These are phyloP conservation scores for Saitozyma sp. DNA, from an alignment of 768 basidiomycete species.

Conservation along the genomic window DNA sequence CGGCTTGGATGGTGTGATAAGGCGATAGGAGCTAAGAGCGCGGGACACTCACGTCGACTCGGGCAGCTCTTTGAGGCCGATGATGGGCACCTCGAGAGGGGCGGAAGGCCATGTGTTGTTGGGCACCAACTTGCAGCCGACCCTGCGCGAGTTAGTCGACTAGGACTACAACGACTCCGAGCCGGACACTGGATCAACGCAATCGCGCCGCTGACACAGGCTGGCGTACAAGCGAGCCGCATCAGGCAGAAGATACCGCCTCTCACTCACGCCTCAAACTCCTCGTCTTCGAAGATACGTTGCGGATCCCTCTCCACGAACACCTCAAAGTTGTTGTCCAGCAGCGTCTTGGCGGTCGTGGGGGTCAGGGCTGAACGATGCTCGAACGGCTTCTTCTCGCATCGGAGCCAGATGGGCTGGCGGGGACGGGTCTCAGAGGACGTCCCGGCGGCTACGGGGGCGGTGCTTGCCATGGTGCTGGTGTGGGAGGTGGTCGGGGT, in stretches of 20 bases:
- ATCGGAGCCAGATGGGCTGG: constrained; percentile 81
- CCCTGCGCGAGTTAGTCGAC: constrained; percentile 57
- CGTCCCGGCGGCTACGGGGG: constrained; percentile 37
- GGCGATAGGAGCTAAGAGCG: neutral
- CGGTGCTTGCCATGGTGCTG: neutral
- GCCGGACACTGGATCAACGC: too few relatives aligned
- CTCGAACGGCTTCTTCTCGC: constrained; percentile 95
- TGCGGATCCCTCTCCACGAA: constrained; percentile 89
- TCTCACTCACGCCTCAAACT: constrained; percentile 80
- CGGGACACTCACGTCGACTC: constrained; percentile 59
- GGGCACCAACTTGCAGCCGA: constrained; percentile 81
- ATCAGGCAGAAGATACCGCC: neutral
- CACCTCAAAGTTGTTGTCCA: constrained; percentile 86
- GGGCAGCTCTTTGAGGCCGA: constrained; percentile 95
- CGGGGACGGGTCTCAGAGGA: constrained; percentile 46
- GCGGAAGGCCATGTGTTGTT: constrained; percentile 88
- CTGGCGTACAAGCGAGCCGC: too few relatives aligned
- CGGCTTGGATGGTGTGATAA: too few relatives aligned
- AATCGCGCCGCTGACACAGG: too few relatives aligned
- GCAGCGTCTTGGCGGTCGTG: constrained; percentile 79
- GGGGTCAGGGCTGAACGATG: constrained; percentile 90
- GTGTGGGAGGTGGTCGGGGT: neutral
- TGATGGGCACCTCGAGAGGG: constrained; percentile 71
- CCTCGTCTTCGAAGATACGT: constrained; percentile 87
- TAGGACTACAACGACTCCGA: neutral